Evolutionary conservation across 306 rosid species (phyloP), one percentile per base, ranked within the genome.

Genomic region (Cyclanthera cordifolia): DNA sequence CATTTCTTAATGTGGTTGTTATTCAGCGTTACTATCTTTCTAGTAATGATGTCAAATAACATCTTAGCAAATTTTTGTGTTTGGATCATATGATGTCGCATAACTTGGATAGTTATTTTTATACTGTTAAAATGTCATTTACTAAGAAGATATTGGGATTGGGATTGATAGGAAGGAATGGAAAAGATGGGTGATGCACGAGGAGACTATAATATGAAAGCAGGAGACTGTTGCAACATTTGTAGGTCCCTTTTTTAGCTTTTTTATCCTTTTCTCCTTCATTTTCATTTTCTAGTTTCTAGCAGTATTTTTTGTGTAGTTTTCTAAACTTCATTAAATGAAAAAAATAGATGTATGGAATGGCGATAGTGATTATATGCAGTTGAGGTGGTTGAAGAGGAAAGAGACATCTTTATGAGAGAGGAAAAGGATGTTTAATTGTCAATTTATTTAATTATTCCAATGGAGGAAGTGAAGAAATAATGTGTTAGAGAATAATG

Each of bases 141-240:
- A 75, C 75, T 80, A 68, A 83, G 82, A 79, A 84, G 78, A 73
- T 81, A 78, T 81, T 87, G 85, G 81, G 89, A 79, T 84, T 85
- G 72, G 74, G 87, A 85, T 86, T 89, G 86, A 84, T 89, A 86
- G 98, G 96, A 81, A 69, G 75, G 87, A 85, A 76, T 79, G 94
- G 91, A 87, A 87, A 88, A 80, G 94, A 86, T 75, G 95, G 96
- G 90, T 90, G 88, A 86, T 77, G 87, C 81, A 55, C 88, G 71
- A 64, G 79, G 86, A 64, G 83, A 37, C 67, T 39, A 74, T 82
- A 79, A 80, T 83, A 80, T 82, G 71, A 73, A 73, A 82, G 91
- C 91, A 34, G 77, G 83, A 80, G 85, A 78, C 72, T 86, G 79
- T 66, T 82, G 79, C 82, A 79, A 68, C 78, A 74, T 75, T 50